Percentiles rank a stretch among this genome's conserved stretches.
These are phyloP conservation scores for Trifolium pratense DNA, from an alignment of 306 rosid species.

Conservation along the genomic window DNA sequence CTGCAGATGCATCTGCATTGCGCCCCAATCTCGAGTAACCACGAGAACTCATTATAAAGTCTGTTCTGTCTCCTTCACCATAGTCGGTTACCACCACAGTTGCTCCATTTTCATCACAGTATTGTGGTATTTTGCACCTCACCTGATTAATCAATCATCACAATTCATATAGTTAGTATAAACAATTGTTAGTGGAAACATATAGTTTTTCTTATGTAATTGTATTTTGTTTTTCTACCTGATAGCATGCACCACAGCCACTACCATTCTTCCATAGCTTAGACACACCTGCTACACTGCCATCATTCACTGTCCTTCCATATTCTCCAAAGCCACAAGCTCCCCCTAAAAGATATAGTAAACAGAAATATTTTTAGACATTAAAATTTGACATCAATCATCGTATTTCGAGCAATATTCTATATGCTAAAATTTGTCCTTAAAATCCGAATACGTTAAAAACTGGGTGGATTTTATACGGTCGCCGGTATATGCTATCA, in stretches of 20 bases:
- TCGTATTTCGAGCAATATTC: no score
- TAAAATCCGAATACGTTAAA: no score
- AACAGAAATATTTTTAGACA: no score
- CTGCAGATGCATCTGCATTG: constrained; percentile 42
- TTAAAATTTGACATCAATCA: no score
- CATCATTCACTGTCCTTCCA: constrained; percentile 79
- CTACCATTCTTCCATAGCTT: constrained; percentile 70
- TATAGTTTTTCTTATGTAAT: no score
- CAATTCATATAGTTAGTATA: not conserved
- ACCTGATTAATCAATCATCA: constrained; percentile 39
- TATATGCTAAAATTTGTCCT: no score
- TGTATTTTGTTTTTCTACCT: constrained; percentile 41
- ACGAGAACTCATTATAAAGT: constrained; percentile 52
- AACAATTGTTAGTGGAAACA: not conserved
- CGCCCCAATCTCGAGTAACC: constrained; percentile 42
- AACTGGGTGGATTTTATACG: no score
- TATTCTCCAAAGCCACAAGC: constrained; percentile 88
- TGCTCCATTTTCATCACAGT: constrained; percentile 52
- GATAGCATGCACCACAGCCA: constrained; percentile 92
- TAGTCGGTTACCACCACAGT: constrained; percentile 53
- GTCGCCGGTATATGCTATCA: no score
- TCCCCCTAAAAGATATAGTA: constrained; percentile 53
- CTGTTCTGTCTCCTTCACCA: constrained; percentile 57
- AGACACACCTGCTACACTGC: constrained; percentile 76
- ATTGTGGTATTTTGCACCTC: constrained; percentile 46